These are phyloP conservation scores for Schizonepeta tenuifolia DNA, from an alignment of 257 asterid genomes.

Conservation along the genomic window DNA sequence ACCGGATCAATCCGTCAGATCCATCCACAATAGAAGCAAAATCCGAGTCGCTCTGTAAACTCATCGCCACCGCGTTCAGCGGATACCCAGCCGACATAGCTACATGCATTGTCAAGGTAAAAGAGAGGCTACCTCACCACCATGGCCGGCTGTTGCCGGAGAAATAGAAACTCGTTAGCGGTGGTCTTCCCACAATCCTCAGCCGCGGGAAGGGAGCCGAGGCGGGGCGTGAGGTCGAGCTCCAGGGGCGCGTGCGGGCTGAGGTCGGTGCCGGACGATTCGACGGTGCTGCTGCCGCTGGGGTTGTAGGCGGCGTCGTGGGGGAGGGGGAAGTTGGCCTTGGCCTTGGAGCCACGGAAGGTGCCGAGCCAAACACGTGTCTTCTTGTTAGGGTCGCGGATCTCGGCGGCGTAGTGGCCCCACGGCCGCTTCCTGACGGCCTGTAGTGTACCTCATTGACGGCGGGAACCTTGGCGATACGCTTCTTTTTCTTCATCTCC, in stretches of 20 bases:
- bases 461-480: neutral
- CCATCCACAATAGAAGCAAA: slow-evolving; percentile 12
- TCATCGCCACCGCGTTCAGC: slow-evolving; percentile 2
- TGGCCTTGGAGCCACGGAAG: slow-evolving; percentile 33
- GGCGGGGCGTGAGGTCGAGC: no score
- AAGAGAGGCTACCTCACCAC: slow-evolving; percentile 20
- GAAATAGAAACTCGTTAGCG: no score
- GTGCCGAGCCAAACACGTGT: no score
- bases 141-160: neutral
- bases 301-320: neutral
- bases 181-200: no score
- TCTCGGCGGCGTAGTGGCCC: slow-evolving; percentile 39
- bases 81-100: no score
- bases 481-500: slow-evolving; percentile 28
- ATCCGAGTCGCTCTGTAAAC: slow-evolving; percentile 10
- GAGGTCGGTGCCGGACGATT: neutral
- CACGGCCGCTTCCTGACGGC: slow-evolving; percentile 34
- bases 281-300: no score
- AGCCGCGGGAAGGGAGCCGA: no score
- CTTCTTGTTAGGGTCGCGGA: slow-evolving; percentile 36
- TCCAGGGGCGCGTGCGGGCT: neutral
- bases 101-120: neutral
- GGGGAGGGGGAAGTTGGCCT: slow-evolving; percentile 28
- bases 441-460: slow-evolving; percentile 27
- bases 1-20: no score